Conservation (phyloP, 768 basidiomycete species). For the Kondoa subrosea region DNA sequence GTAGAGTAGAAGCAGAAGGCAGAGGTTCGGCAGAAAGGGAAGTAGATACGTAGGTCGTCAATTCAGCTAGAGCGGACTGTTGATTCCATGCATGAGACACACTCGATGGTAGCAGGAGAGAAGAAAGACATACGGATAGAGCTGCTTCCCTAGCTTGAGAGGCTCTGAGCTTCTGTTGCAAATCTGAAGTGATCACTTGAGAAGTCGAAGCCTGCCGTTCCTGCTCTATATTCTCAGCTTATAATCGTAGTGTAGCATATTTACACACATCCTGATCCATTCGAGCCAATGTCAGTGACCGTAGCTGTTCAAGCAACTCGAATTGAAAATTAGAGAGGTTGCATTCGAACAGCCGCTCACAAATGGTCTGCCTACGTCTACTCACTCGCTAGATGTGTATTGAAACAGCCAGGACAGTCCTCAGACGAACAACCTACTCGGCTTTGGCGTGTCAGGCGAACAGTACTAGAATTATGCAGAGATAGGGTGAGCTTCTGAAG, state of each 20-base stretch:
- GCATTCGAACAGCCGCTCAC: too few species aligned
- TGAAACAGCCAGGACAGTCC: too few species aligned
- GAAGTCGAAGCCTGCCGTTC: too few species aligned
- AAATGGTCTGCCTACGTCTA: too few species aligned
- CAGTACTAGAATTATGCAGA: constrained; percentile 86
- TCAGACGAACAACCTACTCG: constrained; percentile 38
- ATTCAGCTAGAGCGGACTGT: not conserved
- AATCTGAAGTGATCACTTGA: too few species aligned
- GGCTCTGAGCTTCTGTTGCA: not conserved
- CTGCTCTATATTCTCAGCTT: too few species aligned
- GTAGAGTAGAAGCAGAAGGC: not conserved
- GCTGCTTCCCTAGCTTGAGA: not conserved
- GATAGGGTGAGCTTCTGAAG: constrained; percentile 52
- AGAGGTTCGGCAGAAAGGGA: not conserved
- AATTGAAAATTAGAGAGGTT: too few species aligned
- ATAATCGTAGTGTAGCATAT: too few species aligned
- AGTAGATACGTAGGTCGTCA: not conserved
- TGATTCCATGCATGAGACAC: not conserved
- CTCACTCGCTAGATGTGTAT: not conserved
- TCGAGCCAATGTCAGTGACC: too few species aligned
- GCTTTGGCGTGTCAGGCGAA: constrained; percentile 89
- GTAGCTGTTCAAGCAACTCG: too few species aligned
- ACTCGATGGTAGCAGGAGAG: not conserved
- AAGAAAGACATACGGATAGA: not conserved
- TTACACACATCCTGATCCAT: too few species aligned